Percentiles rank a stretch among this genome's conserved stretches.
These are phyloP conservation scores for Fusarium pseudoanthophilum DNA, from an alignment of 2,329 filamentous ascomycete genomes.

Conservation along the genomic window DNA sequence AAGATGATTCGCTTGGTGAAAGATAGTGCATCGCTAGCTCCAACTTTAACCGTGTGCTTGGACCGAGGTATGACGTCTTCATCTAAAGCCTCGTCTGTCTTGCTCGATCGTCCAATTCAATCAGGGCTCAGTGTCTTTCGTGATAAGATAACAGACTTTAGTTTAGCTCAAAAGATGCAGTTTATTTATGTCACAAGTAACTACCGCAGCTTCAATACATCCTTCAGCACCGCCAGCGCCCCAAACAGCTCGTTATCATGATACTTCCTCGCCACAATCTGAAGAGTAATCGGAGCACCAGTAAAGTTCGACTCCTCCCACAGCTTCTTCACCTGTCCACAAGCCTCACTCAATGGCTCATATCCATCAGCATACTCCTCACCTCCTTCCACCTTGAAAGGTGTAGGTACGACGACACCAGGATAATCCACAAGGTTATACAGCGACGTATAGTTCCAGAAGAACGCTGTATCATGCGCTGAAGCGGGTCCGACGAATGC, in stretches of 20 bases:
- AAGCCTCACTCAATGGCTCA: neutral
- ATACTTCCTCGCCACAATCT: slow-evolving; percentile 6
- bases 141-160: neutral
- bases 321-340: neutral
- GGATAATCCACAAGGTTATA: slow-evolving; percentile 76
- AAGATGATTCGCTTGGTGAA: neutral
- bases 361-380: neutral
- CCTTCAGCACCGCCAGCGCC: neutral
- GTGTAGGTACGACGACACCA: slow-evolving; percentile 65
- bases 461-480: slow-evolving; percentile 50
- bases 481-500: slow-evolving; percentile 5
- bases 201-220: neutral
- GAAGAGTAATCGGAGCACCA: neutral
- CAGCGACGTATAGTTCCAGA: slow-evolving; percentile 70
- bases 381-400: slow-evolving; percentile 7
- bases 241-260: slow-evolving; percentile 7
- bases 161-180: accelerated
- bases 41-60: neutral
- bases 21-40: neutral
- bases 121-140: accelerated
- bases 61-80: neutral
- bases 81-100: too few species aligned
- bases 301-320: neutral
- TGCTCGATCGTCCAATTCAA: neutral
- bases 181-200: accelerated